Conservation (phyloP, 2,329 filamentous ascomycete species). For the Fusarium sp. region DNA sequence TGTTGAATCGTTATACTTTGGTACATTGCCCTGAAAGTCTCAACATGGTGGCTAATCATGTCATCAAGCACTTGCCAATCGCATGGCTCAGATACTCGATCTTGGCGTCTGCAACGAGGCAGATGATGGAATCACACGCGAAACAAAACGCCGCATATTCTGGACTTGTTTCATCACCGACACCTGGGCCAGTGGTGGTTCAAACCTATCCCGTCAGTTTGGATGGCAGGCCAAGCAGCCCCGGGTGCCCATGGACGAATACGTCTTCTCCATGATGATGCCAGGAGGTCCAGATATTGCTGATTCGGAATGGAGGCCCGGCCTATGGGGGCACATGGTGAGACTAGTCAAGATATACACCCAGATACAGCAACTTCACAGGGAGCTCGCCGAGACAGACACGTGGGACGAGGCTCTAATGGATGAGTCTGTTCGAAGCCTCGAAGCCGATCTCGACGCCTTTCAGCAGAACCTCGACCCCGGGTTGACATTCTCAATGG, state of each 20-base stretch:
- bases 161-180: conserved; percentile 51
- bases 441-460: conserved; percentile 35
- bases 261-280: conserved; percentile 36
- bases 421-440: conserved; percentile 33
- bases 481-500: conserved; percentile 34
- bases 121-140: conserved; percentile 43
- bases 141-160: conserved; percentile 48
- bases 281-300: conserved; percentile 34
- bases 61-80: conserved; percentile 42
- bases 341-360: conserved; percentile 47
- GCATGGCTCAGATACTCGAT: conserved; percentile 50
- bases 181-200: conserved; percentile 49
- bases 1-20: conserved; percentile 50
- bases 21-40: conserved; percentile 20
- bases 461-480: conserved; percentile 42
- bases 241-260: conserved; percentile 47
- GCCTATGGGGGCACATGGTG: conserved; percentile 50
- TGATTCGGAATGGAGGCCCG: conserved; percentile 40
- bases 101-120: conserved; percentile 27
- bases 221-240: conserved; percentile 26
- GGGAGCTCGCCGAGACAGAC: conserved; percentile 41
- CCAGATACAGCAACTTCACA: conserved; percentile 48
- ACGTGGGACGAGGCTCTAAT: conserved; percentile 47
- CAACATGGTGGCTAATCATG: conserved; percentile 1
- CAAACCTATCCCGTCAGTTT: conserved; percentile 45